Base-by-base conservation (phyloP, 768 basidiomycete species). In the Cubamyces lactineus region DNA sequence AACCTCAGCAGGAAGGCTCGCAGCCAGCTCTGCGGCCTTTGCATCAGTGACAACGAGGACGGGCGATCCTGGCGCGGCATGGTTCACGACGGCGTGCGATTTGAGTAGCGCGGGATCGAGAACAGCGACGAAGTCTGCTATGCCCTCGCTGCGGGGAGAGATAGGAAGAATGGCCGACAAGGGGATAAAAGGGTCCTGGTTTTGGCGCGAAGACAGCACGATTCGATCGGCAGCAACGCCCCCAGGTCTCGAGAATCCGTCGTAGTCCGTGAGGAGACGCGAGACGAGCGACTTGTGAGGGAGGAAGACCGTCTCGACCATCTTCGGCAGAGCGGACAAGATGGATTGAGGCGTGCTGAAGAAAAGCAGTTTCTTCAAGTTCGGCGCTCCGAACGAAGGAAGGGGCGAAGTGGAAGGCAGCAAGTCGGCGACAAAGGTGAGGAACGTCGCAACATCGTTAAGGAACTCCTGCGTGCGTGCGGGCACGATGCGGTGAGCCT, bases 81-180 rank as follows among this genome's bases (percentile, higher is more conserved):
- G 81, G 26, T 84, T 76, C 53, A 97, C 71, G 26, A 95, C 70
- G 9, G 86, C 83, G 70, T 94, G 93, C 0, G 88, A 83, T 72
- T 90, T 94, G 67, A 96, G 80, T 34, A 98, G 79, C 50, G 75
- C 80, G 50, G 89, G 84, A 61, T 96, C 92, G 41, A 94, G 78
- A 38, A 98, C 75, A 59, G 85, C 87, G 45, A 88, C 71, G 71
- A 94, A 91, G 75, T 93, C 89, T 0, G 84, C 80, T 50, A 77
- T 75, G 19, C 85, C 85, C 8, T 67, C 53, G 57, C 77, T 79
- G 8, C 71, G 68, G 23, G 74, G 68, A 26, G 80, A 80, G 34
- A 94, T 73, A 63, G 91, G 86, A 63, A 94, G 67, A 40, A 79
- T 68, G 59, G 84, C 66, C 42, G 85, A 76, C 46, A 91, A 69